Evolutionary conservation across 441 rosid species (phyloP), one percentile per base, ranked within the genome.

Genomic region (Theobroma grandiflorum): DNA sequence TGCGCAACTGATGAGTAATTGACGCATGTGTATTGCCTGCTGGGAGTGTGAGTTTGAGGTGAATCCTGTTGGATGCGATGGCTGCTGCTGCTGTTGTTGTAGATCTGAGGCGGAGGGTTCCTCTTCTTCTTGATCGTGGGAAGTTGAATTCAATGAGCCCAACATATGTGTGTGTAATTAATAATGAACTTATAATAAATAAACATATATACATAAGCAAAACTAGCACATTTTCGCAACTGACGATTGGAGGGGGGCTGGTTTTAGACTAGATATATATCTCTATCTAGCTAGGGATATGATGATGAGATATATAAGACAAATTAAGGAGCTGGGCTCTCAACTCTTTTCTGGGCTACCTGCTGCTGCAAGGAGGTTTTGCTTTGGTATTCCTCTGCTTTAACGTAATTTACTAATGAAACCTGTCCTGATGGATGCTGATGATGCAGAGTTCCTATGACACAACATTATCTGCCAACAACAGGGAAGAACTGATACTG

Each of bases 1-100:
- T 0, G 97, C 97, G 31, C 95, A 90, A 43, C 82, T 90, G 78
- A 90, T 78, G 31, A 94, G 95, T 11, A 96, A 81, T 84, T 92
- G 97, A 45, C 93, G 95, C 85, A 92, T 85, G 63, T 92, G 90
- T 77, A 84, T 70, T 14, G 89, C 15, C 75, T 2, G 95, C 80
- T 58, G 84, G 80, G 18, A 73, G 12, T 8, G 26, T 6, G 58
- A 74, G 12, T 20, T 43, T 35, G 68, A 64, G 45, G 68, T 35
- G n/a, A 64, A 64, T 35, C 43, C 68, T 16, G 43, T 15, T 3
- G 68, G 33, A 62, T 0, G 43, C 31, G 82, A 33, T 52, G 75
- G 72, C 6, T 22, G 84, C 16, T 52, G 58, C 0, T 58, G 70
- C 22, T 66, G 74, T 58, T 53, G 62, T 3, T 69, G 82, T 45